Evolutionary conservation across 345 rosid species (phyloP).

Genomic region (Viola odorata): DNA sequence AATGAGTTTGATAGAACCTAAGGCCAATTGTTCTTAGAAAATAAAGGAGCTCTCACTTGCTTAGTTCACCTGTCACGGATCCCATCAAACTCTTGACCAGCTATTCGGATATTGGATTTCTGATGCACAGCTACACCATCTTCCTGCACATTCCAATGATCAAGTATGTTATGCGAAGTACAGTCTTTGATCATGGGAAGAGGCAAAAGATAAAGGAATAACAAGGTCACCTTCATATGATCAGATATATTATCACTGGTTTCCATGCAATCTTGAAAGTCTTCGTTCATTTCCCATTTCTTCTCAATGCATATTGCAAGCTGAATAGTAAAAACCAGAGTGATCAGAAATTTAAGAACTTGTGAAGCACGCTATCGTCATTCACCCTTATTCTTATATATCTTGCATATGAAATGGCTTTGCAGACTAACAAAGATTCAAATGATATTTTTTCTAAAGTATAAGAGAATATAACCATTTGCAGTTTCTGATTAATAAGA

Average conservation of each 20-base stretch:
- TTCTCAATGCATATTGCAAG: constrained; percentile 91
- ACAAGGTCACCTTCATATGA: constrained; percentile 33
- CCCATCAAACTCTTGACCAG: constrained; percentile 34
- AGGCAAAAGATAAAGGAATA: constrained; percentile 7
- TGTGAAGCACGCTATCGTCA: too few relatives aligned
- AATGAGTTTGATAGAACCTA: constrained; percentile 9
- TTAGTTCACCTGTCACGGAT: constrained; percentile 83
- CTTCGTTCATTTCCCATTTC: constrained; percentile 78
- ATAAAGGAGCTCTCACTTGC: constrained; percentile 85
- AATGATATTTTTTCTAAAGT: not conserved
- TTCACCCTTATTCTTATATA: not conserved
- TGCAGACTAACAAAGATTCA: not conserved
- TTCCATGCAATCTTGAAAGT: constrained; percentile 72
- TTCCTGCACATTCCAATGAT: constrained; percentile 52
- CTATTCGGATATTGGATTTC: constrained; percentile 22
- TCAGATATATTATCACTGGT: constrained; percentile 44
- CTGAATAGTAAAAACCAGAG: constrained; percentile 37
- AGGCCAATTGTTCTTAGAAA: constrained; percentile 29
- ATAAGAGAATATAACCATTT: constrained; percentile 53
- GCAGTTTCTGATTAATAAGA: constrained; percentile 88
- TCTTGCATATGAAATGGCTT: not conserved
- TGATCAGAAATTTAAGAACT: not conserved
- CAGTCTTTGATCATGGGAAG: not conserved
- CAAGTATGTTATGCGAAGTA: constrained; percentile 15
- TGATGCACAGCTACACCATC: constrained; percentile 32